These are phyloP conservation scores for Testicularia cyperi DNA, from an alignment of 1,284 basidiomycete genomes.

Conservation along the genomic window DNA sequence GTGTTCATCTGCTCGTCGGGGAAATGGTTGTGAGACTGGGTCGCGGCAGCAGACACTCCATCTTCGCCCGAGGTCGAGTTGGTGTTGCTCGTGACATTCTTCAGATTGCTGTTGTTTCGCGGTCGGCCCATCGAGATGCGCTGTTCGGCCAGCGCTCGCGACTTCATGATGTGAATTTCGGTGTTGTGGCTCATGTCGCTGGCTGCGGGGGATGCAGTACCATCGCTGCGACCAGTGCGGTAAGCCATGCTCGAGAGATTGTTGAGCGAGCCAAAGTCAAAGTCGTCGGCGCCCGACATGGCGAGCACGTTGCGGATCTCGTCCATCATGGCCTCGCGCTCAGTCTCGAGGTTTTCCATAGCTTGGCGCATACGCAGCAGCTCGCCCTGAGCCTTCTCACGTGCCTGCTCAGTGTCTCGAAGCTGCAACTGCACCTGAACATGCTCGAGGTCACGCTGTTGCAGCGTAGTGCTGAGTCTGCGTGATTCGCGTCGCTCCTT, in stretches of 20 bases:
- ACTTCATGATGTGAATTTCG: slow-evolving; percentile 45
- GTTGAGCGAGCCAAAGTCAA: slow-evolving; percentile 33
- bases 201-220: slow-evolving; percentile 14
- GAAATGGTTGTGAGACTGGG: slow-evolving; percentile 36
- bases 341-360: slow-evolving; percentile 46
- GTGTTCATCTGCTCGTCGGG: slow-evolving; percentile 56
- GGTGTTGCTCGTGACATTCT: slow-evolving; percentile 7
- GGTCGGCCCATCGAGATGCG: slow-evolving; percentile 43
- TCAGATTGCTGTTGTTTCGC: slow-evolving; percentile 4
- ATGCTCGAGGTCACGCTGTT: slow-evolving; percentile 51
- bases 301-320: slow-evolving; percentile 52
- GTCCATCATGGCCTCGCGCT: slow-evolving; percentile 56
- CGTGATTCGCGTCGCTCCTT: slow-evolving; percentile 84
- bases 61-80: neutral
- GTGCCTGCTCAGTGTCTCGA: slow-evolving; percentile 48
- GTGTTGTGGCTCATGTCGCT: slow-evolving; percentile 38
- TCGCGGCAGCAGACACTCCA: neutral
- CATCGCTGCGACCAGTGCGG: slow-evolving; percentile 11
- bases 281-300: slow-evolving; percentile 25
- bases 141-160: slow-evolving; percentile 49
- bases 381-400: slow-evolving; percentile 48
- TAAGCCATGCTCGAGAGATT: slow-evolving; percentile 36
- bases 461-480: slow-evolving; percentile 66
- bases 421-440: slow-evolving; percentile 49
- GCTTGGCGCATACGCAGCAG: slow-evolving; percentile 45